Evolutionary conservation across 352 stramenopile genomes (phyloP).

Genomic region (Peronospora tabacina): DNA sequence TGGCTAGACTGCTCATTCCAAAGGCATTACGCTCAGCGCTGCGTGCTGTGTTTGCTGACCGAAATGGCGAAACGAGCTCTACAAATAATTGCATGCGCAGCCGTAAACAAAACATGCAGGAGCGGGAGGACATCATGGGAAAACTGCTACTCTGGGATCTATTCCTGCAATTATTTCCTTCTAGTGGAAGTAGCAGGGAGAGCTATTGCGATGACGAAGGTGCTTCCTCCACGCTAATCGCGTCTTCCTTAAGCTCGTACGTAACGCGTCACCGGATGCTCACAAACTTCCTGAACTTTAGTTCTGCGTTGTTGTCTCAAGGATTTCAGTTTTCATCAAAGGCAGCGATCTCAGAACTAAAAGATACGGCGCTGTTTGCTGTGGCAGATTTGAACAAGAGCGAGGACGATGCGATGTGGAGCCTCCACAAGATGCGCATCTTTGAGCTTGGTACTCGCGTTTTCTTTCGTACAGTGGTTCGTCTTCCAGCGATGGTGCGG

Average conservation of each 20-base stretch:
- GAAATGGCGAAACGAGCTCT: constrained; percentile 12
- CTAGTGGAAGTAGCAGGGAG: constrained; percentile 9
- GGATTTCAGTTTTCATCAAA: constrained; percentile 32
- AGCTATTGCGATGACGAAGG: constrained; percentile 11
- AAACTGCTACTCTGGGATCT: constrained; percentile 74
- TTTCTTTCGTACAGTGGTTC: constrained; percentile 78
- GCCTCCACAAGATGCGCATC: constrained; percentile 35
- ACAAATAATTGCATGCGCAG: constrained; percentile 35
- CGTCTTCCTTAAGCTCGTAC: constrained; percentile 69
- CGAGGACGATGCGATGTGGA: constrained; percentile 24
- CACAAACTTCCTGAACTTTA: constrained; percentile 54
- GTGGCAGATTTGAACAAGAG: constrained; percentile 33
- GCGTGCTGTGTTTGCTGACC: constrained; percentile 39
- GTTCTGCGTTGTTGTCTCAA: constrained; percentile 53
- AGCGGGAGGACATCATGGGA: constrained; percentile 45
- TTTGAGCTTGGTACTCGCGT: constrained; percentile 51
- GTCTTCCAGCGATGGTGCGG: constrained; percentile 79
- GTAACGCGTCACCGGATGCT: constrained; percentile 51
- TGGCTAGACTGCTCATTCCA: constrained; percentile 60
- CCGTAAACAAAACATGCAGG: constrained; percentile 42
- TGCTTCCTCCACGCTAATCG: constrained; percentile 36
- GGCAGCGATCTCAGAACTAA: constrained; percentile 26
- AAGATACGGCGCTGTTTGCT: constrained; percentile 44
- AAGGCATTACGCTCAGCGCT: constrained; percentile 54
- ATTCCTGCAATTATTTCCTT: constrained; percentile 75